Conservation (phyloP, 176 grass and related monocot genomes). For the Leersia perrieri region DNA sequence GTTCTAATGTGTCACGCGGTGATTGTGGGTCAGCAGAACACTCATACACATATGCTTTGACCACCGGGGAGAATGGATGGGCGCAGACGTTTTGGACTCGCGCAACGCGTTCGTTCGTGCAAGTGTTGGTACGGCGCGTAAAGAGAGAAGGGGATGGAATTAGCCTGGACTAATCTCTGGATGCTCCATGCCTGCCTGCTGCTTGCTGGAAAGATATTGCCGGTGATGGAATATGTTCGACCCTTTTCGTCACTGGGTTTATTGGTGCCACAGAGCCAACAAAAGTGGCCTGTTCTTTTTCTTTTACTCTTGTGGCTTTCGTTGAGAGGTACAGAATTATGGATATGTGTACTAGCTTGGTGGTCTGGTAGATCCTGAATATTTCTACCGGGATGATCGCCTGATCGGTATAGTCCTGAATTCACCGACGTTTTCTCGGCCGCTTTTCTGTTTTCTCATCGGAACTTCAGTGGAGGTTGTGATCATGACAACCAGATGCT, state of each 20-base stretch:
- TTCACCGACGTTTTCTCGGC: background rate
- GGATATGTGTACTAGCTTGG: background rate
- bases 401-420: background rate
- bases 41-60: background rate
- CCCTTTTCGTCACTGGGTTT: background rate
- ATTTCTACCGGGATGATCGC: background rate
- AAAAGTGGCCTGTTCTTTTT: background rate
- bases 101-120: background rate
- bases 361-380: background rate
- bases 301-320: background rate
- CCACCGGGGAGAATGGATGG: background rate
- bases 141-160: no score
- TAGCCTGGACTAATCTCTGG: background rate
- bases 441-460: background rate
- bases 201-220: background rate
- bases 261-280: background rate
- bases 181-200: background rate
- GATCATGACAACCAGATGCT: background rate
- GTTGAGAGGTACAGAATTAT: background rate
- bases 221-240: background rate
- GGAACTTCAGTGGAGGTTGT: background rate
- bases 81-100: constrained; percentile 2
- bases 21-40: background rate
- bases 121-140: background rate
- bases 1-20: background rate